Percentiles rank a stretch among this genome's conserved stretches.
Evolutionary conservation across 768 basidiomycete species (phyloP).

Genomic region (Serendipita sp.): DNA sequence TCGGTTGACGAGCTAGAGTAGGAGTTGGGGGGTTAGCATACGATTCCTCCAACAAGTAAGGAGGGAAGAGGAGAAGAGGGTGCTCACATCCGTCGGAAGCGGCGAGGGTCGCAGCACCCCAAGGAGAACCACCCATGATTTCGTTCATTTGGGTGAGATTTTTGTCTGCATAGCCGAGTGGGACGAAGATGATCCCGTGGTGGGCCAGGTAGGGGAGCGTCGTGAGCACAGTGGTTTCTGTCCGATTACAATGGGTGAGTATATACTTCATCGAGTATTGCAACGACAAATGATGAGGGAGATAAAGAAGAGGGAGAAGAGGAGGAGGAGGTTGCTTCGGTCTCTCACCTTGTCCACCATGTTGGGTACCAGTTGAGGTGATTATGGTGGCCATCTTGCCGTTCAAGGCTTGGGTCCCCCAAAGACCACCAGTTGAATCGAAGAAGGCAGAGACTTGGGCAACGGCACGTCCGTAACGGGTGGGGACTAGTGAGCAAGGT

Average conservation of each 20-base stretch:
- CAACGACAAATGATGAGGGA: not conserved
- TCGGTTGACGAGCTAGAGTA: slow-evolving; percentile 26
- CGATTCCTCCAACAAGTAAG: not conserved
- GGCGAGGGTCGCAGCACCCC: slow-evolving; percentile 6
- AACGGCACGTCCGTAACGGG: slow-evolving; percentile 68
- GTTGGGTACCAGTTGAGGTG: slow-evolving; percentile 21
- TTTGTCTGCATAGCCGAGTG: slow-evolving; percentile 43
- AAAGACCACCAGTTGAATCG: slow-evolving; percentile 56
- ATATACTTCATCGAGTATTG: no score
- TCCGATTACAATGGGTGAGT: not conserved
- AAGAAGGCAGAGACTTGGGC: slow-evolving; percentile 51
- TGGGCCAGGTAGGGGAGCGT: not conserved
- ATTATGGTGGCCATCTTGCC: slow-evolving; percentile 22
- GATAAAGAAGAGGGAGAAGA: no score
- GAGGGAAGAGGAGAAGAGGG: not conserved
- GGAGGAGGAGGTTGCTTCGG: no score
- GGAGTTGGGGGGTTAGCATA: slow-evolving; percentile 22
- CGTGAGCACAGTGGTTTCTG: not conserved
- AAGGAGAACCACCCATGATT: slow-evolving; percentile 36
- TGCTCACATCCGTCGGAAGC: not conserved
- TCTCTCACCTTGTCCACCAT: slow-evolving; percentile 21
- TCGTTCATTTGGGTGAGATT: slow-evolving; percentile 30
- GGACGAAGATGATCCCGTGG: slow-evolving; percentile 32
- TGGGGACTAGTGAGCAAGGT: slow-evolving; percentile 31
- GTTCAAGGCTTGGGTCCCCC: slow-evolving; percentile 25